Percentiles rank a stretch among this genome's conserved stretches.
These are phyloP conservation scores for Tuber indicum DNA, from an alignment of 495 filamentous ascomycete species.

Conservation along the genomic window DNA sequence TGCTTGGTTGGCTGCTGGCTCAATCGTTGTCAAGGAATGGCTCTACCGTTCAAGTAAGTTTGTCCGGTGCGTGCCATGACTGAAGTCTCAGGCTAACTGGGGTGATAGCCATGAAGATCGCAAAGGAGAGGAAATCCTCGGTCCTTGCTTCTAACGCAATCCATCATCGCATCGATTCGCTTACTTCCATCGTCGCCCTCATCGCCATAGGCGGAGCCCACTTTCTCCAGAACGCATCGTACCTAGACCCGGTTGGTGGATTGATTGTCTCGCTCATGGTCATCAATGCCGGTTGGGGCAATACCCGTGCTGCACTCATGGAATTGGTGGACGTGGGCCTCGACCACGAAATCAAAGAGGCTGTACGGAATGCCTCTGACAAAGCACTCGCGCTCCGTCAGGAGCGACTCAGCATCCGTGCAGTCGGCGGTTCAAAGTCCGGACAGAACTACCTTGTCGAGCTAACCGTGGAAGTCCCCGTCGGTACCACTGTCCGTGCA, in stretches of 20 bases:
- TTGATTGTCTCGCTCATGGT: slow-evolving; percentile 88
- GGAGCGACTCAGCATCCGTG: slow-evolving; percentile 56
- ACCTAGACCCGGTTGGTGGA: slow-evolving; percentile 93
- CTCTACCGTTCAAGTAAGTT: slow-evolving; percentile 87
- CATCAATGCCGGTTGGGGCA: slow-evolving; percentile 79
- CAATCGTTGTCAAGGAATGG: slow-evolving; percentile 91
- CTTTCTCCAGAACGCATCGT: slow-evolving; percentile 69
- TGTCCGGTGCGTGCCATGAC: not conserved
- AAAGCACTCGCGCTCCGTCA: slow-evolving; percentile 52
- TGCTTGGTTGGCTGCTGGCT: slow-evolving; percentile 89
- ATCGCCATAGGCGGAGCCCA: slow-evolving; percentile 83
- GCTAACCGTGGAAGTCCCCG: slow-evolving; percentile 71
- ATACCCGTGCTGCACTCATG: slow-evolving; percentile 70
- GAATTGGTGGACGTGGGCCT: slow-evolving; percentile 87
- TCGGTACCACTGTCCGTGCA: slow-evolving; percentile 61
- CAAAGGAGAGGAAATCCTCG: slow-evolving; percentile 86
- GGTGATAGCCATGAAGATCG: slow-evolving; percentile 80
- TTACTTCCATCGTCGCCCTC: slow-evolving; percentile 88
- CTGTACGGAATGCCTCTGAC: slow-evolving; percentile 57
- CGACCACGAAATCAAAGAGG: slow-evolving; percentile 69
- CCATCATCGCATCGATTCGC: slow-evolving; percentile 91
- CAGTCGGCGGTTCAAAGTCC: slow-evolving; percentile 80
- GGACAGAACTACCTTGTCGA: slow-evolving; percentile 94
- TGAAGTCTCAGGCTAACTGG: not conserved
- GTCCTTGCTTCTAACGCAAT: slow-evolving; percentile 95